Conservation (phyloP, 805 yeast species). For the Suhomyces sp. region DNA sequence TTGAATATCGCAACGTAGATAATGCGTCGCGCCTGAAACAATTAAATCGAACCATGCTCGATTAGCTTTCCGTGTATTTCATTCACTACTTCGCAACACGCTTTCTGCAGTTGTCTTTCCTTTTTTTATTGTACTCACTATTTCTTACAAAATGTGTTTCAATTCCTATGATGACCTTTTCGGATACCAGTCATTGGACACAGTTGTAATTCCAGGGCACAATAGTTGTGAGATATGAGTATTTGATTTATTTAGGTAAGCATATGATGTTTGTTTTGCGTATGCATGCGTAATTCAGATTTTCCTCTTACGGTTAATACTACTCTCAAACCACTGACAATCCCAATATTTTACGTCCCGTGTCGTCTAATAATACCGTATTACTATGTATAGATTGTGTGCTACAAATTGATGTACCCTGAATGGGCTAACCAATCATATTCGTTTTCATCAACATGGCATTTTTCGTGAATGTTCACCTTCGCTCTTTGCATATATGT, state of each 20-base stretch:
- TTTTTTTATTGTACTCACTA: neutral
- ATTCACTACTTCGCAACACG: neutral
- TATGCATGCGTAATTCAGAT: neutral
- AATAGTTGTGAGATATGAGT: neutral
- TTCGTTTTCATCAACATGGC: neutral
- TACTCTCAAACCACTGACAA: neutral
- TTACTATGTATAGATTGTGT: neutral
- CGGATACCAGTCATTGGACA: neutral
- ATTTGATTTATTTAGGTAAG: neutral
- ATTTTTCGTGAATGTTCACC: neutral
- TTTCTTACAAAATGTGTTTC: neutral
- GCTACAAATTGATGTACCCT: neutral
- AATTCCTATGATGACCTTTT: neutral
- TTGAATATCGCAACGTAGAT: neutral
- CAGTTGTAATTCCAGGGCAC: neutral
- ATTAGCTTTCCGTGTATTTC: neutral
- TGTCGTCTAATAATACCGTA: neutral
- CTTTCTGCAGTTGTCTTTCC: neutral
- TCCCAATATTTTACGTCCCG: neutral
- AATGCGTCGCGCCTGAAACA: neutral
- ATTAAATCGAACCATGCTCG: neutral
- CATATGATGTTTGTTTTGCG: neutral
- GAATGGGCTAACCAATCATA: neutral
- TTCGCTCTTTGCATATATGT: neutral
- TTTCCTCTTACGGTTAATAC: neutral